Base-by-base conservation (phyloP, 306 rosid genomes). In the Castanospermum australe region DNA sequence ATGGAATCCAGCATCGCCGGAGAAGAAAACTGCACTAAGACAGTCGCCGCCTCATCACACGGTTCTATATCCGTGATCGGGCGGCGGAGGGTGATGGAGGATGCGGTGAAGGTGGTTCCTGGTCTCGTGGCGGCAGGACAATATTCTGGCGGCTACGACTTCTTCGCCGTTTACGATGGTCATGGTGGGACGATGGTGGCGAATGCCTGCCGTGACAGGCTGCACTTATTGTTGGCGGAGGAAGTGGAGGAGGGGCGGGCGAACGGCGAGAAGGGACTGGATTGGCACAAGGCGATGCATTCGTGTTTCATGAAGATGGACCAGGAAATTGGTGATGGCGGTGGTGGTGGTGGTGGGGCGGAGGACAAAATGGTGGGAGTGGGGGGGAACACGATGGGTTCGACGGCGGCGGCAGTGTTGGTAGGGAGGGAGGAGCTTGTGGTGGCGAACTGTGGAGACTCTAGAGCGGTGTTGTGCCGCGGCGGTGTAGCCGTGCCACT, bases 361-460 rank as follows among this genome's bases (percentile, higher is more conserved):
- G 18, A 2, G 5, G 66, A 30, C 5, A 62, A 6, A 1, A 32
- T 17, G 25, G 13, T 10, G 42, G 32, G 7, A 5, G 2, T 9
- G n/a, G 25, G 14, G 2, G 82, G 71, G 3, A 86, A 79, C 36
- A 83, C 75, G 2, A 76, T 76, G 61, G 97, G 95, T 4, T 87
- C 91, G 0, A 92, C 90, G 7, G 94, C 94, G 8, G 70, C 85
- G 64, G 91, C 84, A 8, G 90, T 87, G 12, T 33, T 90, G 4
- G 84, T 90, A 0, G 91, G 90, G 8, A 63, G 60, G 72, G 80
- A 79, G 36, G 87, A 88, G 81, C 60, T 91, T 0, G 86, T 89
- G 24, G 96, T 86, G 21, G 92, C 89, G 2, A 91, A 93, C 21
- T 89, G 87, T 45, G 94, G 96, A 1, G 90, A 89, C 71, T 90